Evolutionary conservation across 2,329 filamentous ascomycete genomes (phyloP).

Genomic region (Emergomyces pasteurianus): DNA sequence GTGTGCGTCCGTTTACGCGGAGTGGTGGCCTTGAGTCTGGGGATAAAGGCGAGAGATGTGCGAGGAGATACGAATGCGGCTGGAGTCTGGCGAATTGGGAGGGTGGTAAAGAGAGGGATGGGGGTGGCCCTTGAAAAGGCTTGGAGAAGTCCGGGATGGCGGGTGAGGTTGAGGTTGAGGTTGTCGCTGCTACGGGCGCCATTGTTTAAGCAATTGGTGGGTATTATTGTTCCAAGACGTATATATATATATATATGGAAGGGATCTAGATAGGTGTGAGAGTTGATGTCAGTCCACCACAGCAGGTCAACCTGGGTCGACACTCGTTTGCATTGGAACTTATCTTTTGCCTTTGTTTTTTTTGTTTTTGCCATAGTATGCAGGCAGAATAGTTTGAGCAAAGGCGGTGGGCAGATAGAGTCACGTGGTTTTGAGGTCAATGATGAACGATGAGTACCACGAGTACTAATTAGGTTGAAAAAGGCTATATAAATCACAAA

Average conservation of each 20-base stretch:
- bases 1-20: conserved; percentile 70
- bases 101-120: conserved; percentile 48
- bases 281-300: not conserved
- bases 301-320: not conserved
- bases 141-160: not conserved
- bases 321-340: not conserved
- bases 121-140: conserved; percentile 14
- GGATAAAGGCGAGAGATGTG: conserved; percentile 59
- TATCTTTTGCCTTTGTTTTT: not conserved
- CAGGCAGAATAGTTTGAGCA: not conserved
- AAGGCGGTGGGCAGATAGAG: not conserved
- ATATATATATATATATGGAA: too few species aligned
- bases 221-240: not conserved
- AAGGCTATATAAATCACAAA: too few species aligned
- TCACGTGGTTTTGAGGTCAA: not conserved
- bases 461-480: too few species aligned
- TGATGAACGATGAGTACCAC: too few species aligned
- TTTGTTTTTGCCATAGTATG: not conserved
- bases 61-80: conserved; percentile 77
- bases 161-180: not conserved
- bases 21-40: conserved; percentile 42
- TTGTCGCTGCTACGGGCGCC: not conserved
- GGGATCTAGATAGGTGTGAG: not conserved
- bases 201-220: not conserved
- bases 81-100: conserved; percentile 73